These are phyloP conservation scores for Nakazawaea molendinolei DNA, from an alignment of 805 yeast species.

Conservation along the genomic window DNA sequence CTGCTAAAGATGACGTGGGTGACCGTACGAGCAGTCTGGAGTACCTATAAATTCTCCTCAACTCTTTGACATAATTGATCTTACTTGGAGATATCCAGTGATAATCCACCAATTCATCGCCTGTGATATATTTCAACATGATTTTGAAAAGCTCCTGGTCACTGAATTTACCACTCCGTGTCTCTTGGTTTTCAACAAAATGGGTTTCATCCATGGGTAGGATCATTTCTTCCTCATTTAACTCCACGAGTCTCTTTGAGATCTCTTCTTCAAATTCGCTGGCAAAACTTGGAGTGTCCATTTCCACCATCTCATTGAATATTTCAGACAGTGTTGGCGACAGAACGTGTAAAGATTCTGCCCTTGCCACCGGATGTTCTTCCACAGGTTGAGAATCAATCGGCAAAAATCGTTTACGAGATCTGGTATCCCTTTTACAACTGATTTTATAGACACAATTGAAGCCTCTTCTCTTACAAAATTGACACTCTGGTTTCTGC, in stretches of 20 bases:
- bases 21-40: background rate
- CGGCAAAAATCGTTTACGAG: too few species aligned
- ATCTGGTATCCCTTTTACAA: too few species aligned
- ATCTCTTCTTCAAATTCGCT: background rate
- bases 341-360: too few species aligned
- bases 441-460: constrained; percentile 51
- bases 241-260: too few species aligned
- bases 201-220: constrained; percentile 31
- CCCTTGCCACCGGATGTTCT: background rate
- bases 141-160: constrained; percentile 16
- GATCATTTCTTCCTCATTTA: background rate
- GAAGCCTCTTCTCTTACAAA: constrained; percentile 40
- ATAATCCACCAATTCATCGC: background rate
- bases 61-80: background rate
- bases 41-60: constrained; percentile 1
- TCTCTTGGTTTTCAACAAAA: constrained; percentile 21
- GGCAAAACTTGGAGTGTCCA: background rate
- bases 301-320: background rate
- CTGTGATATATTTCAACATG: constrained; percentile 1
- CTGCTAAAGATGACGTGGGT: background rate
- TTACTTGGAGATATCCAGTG: constrained; percentile 7
- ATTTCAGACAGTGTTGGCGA: too few species aligned
- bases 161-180: constrained; percentile 14
- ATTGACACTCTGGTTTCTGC: constrained; percentile 50
- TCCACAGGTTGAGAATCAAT: background rate